Evolutionary conservation across 2,329 filamentous ascomycete species (phyloP).

Genomic region (Alternaria viburni): DNA sequence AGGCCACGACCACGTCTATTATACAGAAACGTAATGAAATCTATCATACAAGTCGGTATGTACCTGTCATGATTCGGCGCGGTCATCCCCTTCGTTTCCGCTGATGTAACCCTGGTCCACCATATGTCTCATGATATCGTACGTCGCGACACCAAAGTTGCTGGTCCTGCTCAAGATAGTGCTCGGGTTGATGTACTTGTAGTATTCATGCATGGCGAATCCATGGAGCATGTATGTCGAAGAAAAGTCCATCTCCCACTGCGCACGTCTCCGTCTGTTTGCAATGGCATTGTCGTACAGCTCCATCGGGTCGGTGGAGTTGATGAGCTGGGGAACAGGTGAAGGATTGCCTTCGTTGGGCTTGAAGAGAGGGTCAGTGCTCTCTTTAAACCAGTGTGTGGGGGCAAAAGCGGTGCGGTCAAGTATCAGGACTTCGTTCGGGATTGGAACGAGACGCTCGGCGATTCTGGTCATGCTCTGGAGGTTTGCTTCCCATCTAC

Average conservation of each 20-base stretch:
- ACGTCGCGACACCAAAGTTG: background rate
- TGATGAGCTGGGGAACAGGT: background rate
- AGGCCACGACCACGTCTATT: background rate
- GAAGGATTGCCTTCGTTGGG: background rate
- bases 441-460: background rate
- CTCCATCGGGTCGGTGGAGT: background rate
- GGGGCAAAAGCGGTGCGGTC: background rate
- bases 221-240: background rate
- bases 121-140: background rate
- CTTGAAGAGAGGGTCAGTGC: background rate
- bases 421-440: background rate
- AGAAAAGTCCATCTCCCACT: background rate
- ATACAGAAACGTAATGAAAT: background rate
- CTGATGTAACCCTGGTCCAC: background rate
- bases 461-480: constrained; percentile 17
- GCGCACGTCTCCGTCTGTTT: background rate
- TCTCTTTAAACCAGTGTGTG: background rate
- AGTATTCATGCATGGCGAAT: background rate
- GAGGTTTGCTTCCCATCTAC: constrained; percentile 20
- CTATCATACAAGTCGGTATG: background rate
- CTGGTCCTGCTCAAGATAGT: background rate
- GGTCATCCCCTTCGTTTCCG: background rate
- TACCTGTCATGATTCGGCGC: background rate
- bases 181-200: background rate
- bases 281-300: background rate